Conservation (phyloP, 768 basidiomycete genomes). For the Sporobolomyces pararoseus region DNA sequence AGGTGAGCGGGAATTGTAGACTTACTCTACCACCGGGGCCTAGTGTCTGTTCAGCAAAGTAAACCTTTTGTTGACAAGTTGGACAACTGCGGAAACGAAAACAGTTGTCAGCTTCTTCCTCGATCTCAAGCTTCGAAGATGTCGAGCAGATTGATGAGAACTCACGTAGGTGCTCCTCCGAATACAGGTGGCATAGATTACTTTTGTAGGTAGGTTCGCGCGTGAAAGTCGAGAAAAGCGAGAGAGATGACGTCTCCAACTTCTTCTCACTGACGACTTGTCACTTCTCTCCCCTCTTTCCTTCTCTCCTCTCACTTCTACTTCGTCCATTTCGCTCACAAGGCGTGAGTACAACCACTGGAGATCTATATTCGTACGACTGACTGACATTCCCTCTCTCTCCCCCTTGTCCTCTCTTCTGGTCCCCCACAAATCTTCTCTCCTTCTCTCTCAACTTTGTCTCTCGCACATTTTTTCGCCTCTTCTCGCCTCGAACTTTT, state of each 20-base stretch:
- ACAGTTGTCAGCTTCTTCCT: background rate
- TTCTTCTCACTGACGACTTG: background rate
- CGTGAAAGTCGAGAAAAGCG: background rate
- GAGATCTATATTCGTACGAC: no score
- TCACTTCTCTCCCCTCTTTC: background rate
- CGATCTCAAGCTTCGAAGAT: background rate
- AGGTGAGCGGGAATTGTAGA: background rate
- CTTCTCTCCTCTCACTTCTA: background rate
- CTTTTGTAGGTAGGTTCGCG: background rate
- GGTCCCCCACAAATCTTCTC: background rate
- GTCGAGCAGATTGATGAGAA: background rate
- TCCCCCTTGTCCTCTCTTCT: background rate
- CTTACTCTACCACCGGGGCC: slow-evolving; percentile 83
- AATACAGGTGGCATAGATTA: slow-evolving; percentile 4
- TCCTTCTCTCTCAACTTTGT: background rate
- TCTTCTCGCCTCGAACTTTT: background rate
- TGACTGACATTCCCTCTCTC: no score
- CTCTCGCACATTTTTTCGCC: background rate
- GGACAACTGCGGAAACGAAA: slow-evolving; percentile 21
- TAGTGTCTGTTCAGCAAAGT: slow-evolving; percentile 85
- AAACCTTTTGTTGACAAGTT: slow-evolving; percentile 55
- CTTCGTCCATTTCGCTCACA: slow-evolving; percentile 6
- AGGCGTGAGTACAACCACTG: slow-evolving; percentile 7
- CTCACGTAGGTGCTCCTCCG: slow-evolving; percentile 22
- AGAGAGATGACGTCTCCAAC: background rate